Conservation (phyloP, 169 alveolate genomes). For the Cryptosporidium andersoni region DNA sequence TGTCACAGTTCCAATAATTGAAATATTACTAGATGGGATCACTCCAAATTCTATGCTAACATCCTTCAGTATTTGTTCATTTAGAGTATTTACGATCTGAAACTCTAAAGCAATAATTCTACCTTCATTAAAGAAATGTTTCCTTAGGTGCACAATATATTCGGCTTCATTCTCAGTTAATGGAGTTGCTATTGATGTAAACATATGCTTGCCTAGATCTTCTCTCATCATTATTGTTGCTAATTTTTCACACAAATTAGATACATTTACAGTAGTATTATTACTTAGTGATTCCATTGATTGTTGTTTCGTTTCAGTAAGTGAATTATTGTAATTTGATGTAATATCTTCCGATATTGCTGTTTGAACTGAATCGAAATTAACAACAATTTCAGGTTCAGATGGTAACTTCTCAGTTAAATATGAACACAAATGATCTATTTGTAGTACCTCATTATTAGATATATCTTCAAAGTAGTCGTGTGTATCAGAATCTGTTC, state of each 20-base stretch:
- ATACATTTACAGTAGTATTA: slow-evolving; percentile 18
- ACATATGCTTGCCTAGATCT: slow-evolving; percentile 39
- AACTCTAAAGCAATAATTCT: slow-evolving; percentile 77
- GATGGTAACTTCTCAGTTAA: slow-evolving; percentile 44
- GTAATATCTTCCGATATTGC: slow-evolving; percentile 1
- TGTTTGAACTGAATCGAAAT: neutral
- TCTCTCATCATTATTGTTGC: slow-evolving; percentile 45
- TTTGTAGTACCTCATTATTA: neutral
- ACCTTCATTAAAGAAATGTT: slow-evolving; percentile 73
- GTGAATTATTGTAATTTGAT: neutral
- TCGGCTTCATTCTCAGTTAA: slow-evolving; percentile 86
- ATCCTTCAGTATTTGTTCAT: slow-evolving; percentile 73
- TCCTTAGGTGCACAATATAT: slow-evolving; percentile 77
- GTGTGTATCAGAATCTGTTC: neutral
- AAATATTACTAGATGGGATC: slow-evolving; percentile 22
- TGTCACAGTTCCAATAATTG: slow-evolving; percentile 61
- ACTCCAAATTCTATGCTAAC: slow-evolving; percentile 72
- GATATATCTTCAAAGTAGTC: slow-evolving; percentile 1
- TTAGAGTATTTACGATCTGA: slow-evolving; percentile 80
- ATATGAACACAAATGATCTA: neutral
- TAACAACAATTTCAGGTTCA: slow-evolving; percentile 58
- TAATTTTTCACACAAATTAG: slow-evolving; percentile 8
- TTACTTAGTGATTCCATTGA: slow-evolving; percentile 17
- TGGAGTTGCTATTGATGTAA: slow-evolving; percentile 71
- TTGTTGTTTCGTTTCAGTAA: neutral